Evolutionary conservation across 2,329 filamentous ascomycete species (phyloP).

Genomic region (Diplodia sapinea): DNA sequence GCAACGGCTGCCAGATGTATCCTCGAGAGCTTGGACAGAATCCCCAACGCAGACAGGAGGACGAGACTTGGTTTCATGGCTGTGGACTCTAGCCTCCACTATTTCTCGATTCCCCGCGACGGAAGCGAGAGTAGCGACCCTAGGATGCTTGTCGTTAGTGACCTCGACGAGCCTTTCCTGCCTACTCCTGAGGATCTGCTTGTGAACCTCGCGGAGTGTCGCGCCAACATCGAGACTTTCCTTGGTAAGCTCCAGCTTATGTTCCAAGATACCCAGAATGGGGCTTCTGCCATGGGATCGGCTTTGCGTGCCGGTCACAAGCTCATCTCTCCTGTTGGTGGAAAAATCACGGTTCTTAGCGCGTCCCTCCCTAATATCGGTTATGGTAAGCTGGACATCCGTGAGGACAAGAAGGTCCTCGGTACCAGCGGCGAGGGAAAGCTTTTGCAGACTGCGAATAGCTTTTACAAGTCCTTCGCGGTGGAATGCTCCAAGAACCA

Average conservation of each 20-base stretch:
- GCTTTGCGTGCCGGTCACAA: slow-evolving; percentile 93
- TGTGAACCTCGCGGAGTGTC: slow-evolving; percentile 85
- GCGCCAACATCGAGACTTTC: slow-evolving; percentile 89
- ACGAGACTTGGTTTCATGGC: slow-evolving; percentile 94
- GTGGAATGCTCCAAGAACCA: slow-evolving; percentile 99
- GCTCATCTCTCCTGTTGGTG: slow-evolving; percentile 90
- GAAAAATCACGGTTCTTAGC: slow-evolving; percentile 91
- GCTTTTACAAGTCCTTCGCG: slow-evolving; percentile 98
- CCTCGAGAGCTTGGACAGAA: slow-evolving; percentile 90
- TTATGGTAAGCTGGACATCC: slow-evolving; percentile 86
- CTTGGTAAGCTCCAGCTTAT: slow-evolving; percentile 89
- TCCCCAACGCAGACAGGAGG: slow-evolving; percentile 95
- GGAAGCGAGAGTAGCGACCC: slow-evolving; percentile 83
- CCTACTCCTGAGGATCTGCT: slow-evolving; percentile 91
- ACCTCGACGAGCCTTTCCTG: slow-evolving; percentile 94
- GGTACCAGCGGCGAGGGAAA: slow-evolving; percentile 90
- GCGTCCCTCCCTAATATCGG: slow-evolving; percentile 90
- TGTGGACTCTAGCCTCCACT: slow-evolving; percentile 92
- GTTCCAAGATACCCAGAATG: slow-evolving; percentile 94
- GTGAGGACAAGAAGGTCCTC: slow-evolving; percentile 94
- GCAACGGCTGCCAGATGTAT: slow-evolving; percentile 94
- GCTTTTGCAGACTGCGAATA: slow-evolving; percentile 88
- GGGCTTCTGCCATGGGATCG: slow-evolving; percentile 91
- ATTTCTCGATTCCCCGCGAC: slow-evolving; percentile 93
- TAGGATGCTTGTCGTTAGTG: slow-evolving; percentile 91